Percentiles rank a stretch among this genome's conserved stretches.
These are phyloP conservation scores for Penicillium sp. DNA, from an alignment of 2,329 filamentous ascomycete species.

Conservation along the genomic window DNA sequence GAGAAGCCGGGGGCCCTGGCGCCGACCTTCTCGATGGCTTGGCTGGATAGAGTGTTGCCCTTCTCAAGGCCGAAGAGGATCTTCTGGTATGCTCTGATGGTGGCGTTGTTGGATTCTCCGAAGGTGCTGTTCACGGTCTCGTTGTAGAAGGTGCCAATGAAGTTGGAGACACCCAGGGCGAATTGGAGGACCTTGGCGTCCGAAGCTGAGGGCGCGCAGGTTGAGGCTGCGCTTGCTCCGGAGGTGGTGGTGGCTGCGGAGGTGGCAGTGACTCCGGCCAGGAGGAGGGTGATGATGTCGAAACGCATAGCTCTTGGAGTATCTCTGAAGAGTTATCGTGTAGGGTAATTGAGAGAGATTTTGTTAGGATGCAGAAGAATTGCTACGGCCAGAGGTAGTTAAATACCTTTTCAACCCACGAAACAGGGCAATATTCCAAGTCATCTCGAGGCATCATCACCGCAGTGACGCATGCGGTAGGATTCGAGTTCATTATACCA, in stretches of 20 bases:
- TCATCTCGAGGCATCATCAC: background rate
- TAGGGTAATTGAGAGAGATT: no score
- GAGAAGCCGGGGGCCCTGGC: conserved; percentile 14
- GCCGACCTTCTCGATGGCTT: conserved; percentile 22
- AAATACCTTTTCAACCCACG: background rate
- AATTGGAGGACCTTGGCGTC: conserved; percentile 23
- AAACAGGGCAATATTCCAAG: background rate
- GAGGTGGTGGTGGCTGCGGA: conserved; percentile 6
- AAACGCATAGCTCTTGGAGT: conserved; percentile 16
- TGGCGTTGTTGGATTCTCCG: conserved; percentile 16
- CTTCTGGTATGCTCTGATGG: conserved; percentile 17
- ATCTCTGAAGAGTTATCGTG: background rate
- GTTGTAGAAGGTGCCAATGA: conserved; percentile 28
- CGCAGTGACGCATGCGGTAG: background rate
- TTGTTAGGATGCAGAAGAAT: background rate
- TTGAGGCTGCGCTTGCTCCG: conserved; percentile 6
- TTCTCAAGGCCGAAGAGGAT: conserved; percentile 21
- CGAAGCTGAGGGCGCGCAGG: conserved; percentile 19
- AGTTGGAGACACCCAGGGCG: conserved; percentile 21
- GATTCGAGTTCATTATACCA: background rate
- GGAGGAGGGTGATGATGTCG: conserved; percentile 15
- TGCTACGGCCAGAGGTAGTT: background rate
- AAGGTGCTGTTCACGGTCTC: conserved; percentile 20
- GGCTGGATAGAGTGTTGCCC: conserved; percentile 22
- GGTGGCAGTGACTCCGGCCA: conserved; percentile 15